phyloP scores from a whole-genome alignment of 2,329 filamentous ascomycete genomes.

The Orbilia brochopaga region DNA sequence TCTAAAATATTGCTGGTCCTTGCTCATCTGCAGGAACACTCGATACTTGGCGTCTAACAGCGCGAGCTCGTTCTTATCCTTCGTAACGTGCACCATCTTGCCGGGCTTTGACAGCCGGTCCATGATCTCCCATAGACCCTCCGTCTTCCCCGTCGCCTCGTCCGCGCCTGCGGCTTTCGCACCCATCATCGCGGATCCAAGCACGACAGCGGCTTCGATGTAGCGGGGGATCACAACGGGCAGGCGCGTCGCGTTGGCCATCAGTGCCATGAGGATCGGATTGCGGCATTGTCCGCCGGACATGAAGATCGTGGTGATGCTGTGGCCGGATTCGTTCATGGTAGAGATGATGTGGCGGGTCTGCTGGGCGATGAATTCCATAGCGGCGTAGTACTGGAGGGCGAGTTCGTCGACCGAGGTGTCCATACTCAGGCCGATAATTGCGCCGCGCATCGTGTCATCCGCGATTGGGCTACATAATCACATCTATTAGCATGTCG shows the following conservation, averaged over 20 bases:
- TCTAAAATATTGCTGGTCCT: conserved; percentile 81
- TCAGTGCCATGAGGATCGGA: conserved; percentile 84
- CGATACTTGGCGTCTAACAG: conserved; percentile 88
- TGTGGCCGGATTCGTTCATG: conserved; percentile 90
- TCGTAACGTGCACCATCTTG: conserved; percentile 76
- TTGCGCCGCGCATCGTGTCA: conserved; percentile 85
- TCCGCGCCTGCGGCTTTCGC: conserved; percentile 92
- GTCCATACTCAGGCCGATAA: conserved; percentile 86
- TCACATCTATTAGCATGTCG: background rate
- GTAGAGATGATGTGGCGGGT: conserved; percentile 92
- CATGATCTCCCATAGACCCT: conserved; percentile 96
- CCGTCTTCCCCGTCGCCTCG: conserved; percentile 72
- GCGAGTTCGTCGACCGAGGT: conserved; percentile 86
- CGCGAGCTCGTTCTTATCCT: conserved; percentile 74
- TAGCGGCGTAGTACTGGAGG: conserved; percentile 89
- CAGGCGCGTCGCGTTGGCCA: conserved; percentile 88
- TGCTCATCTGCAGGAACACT: conserved; percentile 92
- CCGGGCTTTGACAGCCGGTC: conserved; percentile 95
- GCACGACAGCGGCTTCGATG: conserved; percentile 92
- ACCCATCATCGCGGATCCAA: conserved; percentile 97
- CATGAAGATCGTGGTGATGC: conserved; percentile 95
- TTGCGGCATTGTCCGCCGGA: conserved; percentile 98
- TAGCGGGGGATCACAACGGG: conserved; percentile 93
- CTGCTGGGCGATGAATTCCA: conserved; percentile 98
- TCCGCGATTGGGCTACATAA: conserved; percentile 78